Evolutionary conservation across 2,329 filamentous ascomycete species (phyloP).

Genomic region (Simplicillium sp.): DNA sequence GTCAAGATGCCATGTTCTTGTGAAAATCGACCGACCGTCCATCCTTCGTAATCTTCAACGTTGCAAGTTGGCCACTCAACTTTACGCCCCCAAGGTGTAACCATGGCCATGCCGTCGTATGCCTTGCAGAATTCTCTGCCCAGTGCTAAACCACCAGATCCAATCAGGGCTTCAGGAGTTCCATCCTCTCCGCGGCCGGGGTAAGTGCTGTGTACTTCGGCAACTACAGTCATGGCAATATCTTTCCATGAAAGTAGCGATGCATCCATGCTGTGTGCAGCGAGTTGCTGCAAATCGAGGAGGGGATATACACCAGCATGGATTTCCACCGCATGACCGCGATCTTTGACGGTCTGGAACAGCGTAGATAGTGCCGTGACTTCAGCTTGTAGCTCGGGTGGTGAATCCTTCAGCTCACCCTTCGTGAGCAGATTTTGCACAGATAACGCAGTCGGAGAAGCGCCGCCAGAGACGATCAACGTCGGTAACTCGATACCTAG

Average conservation of each 20-base stretch:
- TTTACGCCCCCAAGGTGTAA: conserved; percentile 44
- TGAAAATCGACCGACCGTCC: conserved; percentile 62
- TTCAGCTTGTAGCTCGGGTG: conserved; percentile 11
- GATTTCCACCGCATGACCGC: conserved; percentile 48
- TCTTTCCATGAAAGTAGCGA: conserved; percentile 38
- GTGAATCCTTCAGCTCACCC: conserved; percentile 3
- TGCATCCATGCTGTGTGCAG: conserved; percentile 50
- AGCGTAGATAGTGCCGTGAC: conserved; percentile 11
- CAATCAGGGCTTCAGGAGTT: conserved; percentile 56
- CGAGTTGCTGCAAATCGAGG: conserved; percentile 71
- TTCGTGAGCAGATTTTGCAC: conserved; percentile 14
- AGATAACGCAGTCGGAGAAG: conserved; percentile 57
- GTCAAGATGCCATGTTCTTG: conserved; percentile 71
- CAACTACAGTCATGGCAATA: conserved; percentile 59
- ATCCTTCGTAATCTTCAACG: conserved; percentile 35
- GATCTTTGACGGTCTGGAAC: conserved; percentile 17
- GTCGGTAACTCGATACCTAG: conserved; percentile 9
- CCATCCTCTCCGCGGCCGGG: conserved; percentile 38
- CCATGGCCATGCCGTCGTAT: conserved; percentile 63
- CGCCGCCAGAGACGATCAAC: conserved; percentile 55
- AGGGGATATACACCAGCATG: conserved; percentile 71
- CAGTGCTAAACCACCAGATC: conserved; percentile 59
- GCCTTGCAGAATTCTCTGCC: conserved; percentile 66
- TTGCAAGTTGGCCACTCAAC: conserved; percentile 15
- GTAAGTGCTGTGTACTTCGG: conserved; percentile 64